Conservation (phyloP, 2,329 filamentous ascomycete species). For the Claviceps purpurea region DNA sequence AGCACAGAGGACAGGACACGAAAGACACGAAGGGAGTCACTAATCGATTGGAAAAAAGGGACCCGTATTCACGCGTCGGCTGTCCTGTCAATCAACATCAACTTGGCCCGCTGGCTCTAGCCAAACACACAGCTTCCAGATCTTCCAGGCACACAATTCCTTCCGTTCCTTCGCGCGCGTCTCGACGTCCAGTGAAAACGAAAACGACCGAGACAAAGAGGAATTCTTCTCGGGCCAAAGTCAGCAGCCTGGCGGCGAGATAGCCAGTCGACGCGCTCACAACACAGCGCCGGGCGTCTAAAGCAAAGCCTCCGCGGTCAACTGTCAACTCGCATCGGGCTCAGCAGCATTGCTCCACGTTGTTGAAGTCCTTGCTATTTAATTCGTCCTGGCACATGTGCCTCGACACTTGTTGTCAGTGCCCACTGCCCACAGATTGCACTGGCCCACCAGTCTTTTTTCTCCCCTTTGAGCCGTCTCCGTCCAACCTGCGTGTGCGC, state of each 20-base stretch:
- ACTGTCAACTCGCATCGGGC: not conserved
- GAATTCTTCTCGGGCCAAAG: not conserved
- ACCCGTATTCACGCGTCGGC: conserved; percentile 1
- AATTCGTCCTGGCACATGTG: not conserved
- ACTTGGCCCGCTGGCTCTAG: conserved; percentile 8
- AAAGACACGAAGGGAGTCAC: not conserved
- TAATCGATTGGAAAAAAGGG: conserved; percentile 8
- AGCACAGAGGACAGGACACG: not conserved
- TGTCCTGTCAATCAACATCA: conserved; percentile 12
- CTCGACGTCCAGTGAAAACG: conserved; percentile 6
- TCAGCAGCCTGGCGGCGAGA: conserved; percentile 2
- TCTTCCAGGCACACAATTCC: conserved; percentile 10
- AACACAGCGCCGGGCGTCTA: not conserved
- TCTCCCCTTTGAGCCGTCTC: not conserved
- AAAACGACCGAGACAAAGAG: conserved; percentile 1
- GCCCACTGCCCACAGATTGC: no score
- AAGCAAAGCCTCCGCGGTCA: not conserved
- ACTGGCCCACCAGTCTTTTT: not conserved
- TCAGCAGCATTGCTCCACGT: not conserved
- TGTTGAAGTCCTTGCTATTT: not conserved
- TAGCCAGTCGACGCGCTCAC: conserved; percentile 2
- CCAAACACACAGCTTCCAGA: conserved; percentile 11
- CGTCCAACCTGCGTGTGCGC: not conserved
- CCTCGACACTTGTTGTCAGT: not conserved
- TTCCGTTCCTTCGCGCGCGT: conserved; percentile 4